Base-by-base conservation (phyloP, 345 rosid species). In the Pugionium cornutum region DNA sequence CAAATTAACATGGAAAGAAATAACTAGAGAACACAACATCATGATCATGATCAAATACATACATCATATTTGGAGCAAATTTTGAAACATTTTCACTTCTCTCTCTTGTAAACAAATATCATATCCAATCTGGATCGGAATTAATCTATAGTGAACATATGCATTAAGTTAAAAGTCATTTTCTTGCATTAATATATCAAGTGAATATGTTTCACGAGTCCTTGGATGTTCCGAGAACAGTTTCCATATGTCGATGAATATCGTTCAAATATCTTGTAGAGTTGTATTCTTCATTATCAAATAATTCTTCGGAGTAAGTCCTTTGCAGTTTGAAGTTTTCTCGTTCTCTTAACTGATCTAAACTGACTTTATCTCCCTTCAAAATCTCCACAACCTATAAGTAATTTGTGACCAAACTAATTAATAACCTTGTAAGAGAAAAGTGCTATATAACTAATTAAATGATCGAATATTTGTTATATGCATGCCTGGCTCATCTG, bases 401-500 rank as follows among this genome's bases (percentile, higher is more conserved):
- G 3, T 11, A 59, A 18, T 18, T 18, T 18, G 18, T 18, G 18
- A 18, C 18, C 18, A 18, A 18, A 18, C 18, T 18, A 18, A 18
- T 18, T 18, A 18, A 18, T 18, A 18, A 18, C 18, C 18, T 18
- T 18, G 18, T 18, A 18, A 18, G 18, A 18, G 18, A 18, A 2
- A 18, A 40, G 8, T 73, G 8, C 18, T 18, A 18, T 18, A 41
- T 53, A n/a, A 34, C 6, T 40, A 39, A 1, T 3, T 40, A 6
- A 31, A 7, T 44, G 31, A 26, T 31, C 42, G 11, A 64, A 54
- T 27, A 6, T 41, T 55, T 37, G 9, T 3, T 33, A 36, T 33
- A 30, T 36, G 71, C 84, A 61, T 83, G 83, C 94, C 90, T 83
- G 85, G 67, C 76, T 83, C 98, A 89, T 86, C 11, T 81, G 86